Percentiles rank a stretch among this genome's conserved stretches.
phyloP scores from a whole-genome alignment of 306 rosid genomes.

The Lablab purpureus region DNA sequence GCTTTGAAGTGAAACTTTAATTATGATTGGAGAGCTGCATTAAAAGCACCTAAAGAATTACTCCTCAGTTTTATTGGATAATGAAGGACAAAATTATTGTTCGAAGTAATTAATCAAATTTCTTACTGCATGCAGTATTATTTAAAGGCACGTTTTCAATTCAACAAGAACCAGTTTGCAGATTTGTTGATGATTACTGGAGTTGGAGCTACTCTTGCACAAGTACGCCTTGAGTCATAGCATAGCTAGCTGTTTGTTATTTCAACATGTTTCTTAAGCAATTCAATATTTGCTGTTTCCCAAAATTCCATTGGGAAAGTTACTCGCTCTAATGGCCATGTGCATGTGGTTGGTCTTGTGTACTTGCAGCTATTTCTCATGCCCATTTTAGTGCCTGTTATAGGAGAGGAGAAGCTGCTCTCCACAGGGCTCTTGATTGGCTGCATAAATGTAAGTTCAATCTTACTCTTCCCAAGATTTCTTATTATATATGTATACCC shows the following conservation, averaged over 20 bases:
- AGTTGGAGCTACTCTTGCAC: slow-evolving; percentile 69
- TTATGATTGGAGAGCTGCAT: too few species aligned
- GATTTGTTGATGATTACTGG: slow-evolving; percentile 76
- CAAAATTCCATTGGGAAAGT: neutral
- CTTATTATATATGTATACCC: neutral
- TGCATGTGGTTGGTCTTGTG: slow-evolving; percentile 2
- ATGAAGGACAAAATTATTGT: neutral
- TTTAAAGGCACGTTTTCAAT: slow-evolving; percentile 88
- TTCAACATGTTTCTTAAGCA: slow-evolving; percentile 31
- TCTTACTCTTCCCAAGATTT: neutral
- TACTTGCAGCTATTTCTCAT: slow-evolving; percentile 65
- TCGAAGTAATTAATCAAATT: slow-evolving; percentile 13
- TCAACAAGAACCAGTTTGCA: slow-evolving; percentile 80
- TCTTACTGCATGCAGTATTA: slow-evolving; percentile 70
- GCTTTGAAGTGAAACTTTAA: neutral
- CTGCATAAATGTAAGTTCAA: slow-evolving; percentile 58
- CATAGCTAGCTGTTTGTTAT: neutral
- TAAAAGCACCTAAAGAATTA: neutral
- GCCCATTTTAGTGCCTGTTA: slow-evolving; percentile 68
- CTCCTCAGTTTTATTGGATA: neutral
- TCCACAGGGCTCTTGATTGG: slow-evolving; percentile 69
- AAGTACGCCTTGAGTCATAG: slow-evolving; percentile 56
- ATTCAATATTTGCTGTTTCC: neutral
- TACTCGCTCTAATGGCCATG: neutral
- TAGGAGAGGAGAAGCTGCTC: slow-evolving; percentile 82